Evolutionary conservation across 306 rosid species (phyloP).

Genomic region (Neltuma alba): DNA sequence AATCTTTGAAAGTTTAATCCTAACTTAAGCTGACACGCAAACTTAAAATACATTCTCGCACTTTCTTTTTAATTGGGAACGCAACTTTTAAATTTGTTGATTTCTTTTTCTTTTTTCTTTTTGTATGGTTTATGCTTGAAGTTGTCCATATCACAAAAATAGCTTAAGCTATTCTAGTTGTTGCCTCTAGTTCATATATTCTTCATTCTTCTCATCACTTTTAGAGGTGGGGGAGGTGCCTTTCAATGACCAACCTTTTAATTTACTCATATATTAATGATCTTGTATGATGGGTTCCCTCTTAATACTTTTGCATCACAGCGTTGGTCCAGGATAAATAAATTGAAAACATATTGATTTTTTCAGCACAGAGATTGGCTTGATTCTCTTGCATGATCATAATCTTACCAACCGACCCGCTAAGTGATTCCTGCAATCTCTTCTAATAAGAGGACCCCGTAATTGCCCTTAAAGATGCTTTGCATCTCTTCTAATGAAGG

Average conservation of each 20-base stretch:
- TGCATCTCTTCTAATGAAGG: background rate
- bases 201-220: no score
- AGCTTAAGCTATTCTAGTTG: no score
- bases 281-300: no score
- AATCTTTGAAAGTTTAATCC: background rate
- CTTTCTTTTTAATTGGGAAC: background rate
- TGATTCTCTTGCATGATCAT: constrained; percentile 37
- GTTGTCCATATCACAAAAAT: no score
- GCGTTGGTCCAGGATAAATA: constrained; percentile 25
- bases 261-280: background rate
- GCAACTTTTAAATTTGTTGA: no score
- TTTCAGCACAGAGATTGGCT: background rate
- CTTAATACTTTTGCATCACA: background rate
- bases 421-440: constrained; percentile 32
- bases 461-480: constrained; percentile 23
- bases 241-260: background rate
- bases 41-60: background rate
- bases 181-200: no score
- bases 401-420: constrained; percentile 26
- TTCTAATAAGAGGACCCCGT: background rate
- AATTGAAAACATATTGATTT: constrained; percentile 14
- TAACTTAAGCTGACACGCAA: background rate
- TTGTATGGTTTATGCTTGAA: no score
- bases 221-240: background rate
- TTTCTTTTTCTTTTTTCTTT: no score